Evolutionary conservation across 2,329 filamentous ascomycete genomes (phyloP), one percentile per base, ranked within the genome.

Genomic region (Apiospora rasikravindrae): DNA sequence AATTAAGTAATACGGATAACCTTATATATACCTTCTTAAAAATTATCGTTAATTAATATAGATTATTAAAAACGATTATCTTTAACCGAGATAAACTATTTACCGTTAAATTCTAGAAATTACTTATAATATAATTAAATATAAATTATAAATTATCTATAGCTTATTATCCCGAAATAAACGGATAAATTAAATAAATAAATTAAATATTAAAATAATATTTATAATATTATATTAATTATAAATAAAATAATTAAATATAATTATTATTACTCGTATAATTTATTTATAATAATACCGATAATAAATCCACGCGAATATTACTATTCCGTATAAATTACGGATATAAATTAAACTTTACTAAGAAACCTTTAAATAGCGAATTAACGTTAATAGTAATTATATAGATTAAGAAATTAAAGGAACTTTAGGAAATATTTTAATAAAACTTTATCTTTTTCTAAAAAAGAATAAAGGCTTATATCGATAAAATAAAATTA

Each of bases 271-370:
- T 26, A 11, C 16, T 57, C 10, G 26, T 66, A 68, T 67, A 74
- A 67, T 70, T 74, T 53, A 19, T 40, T 7, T 73, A 74, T 69
- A 75, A 74, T 72, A 73, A 61, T 49, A 67, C 29, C 61, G 45
- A 73, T 71, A 71, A 71, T 10, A 5, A 57, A 16, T 14, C n/a
- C 16, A 29, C 26, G 11, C 14, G 22, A 16, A 64, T 64, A 24
- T 64, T 64, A 64, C n/a, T 33, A 33, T 22, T 64, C 5, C 6
- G 16, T 2, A 14, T 14, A 14, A 64, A 64, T 33, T 64, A 64
- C 14, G 26, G 5, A 14, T 64, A 16, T 14, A 14, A 29, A 0
- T 5, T 14, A 6, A 8, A 64, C 7, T 2, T 64, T 64, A 64
- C 14, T 16, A 4, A 64, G 33, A 24, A 3, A 29, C 24, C 19